These are phyloP conservation scores for Ustilago lituana DNA, from an alignment of 1,284 basidiomycete species.

Conservation along the genomic window DNA sequence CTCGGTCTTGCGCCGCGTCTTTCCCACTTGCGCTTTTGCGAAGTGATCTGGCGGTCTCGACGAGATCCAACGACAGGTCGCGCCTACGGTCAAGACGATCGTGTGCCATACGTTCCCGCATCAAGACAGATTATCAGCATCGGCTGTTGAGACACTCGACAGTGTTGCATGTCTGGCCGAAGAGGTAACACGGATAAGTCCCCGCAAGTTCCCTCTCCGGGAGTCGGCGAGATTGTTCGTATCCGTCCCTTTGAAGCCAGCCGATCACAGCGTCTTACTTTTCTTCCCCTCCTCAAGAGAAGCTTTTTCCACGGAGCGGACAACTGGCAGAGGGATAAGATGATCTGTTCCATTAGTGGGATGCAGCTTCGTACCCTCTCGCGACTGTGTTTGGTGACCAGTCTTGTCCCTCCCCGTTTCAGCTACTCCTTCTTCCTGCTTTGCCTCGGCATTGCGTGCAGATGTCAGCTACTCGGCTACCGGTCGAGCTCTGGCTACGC, in stretches of 20 bases:
- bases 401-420: conserved; percentile 22
- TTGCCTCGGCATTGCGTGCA: not conserved
- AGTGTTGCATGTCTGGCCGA: conserved; percentile 42
- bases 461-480: conserved; percentile 37
- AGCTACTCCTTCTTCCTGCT: conserved; percentile 37
- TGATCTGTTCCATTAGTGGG: not conserved
- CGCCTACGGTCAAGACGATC: conserved; percentile 7
- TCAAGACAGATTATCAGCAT: too few species aligned
- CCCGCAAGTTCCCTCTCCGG: conserved; percentile 7
- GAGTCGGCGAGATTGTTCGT: conserved; percentile 6
- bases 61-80: conserved; percentile 1
- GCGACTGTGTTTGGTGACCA: not conserved
- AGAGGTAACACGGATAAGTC: conserved; percentile 27
- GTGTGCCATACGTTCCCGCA: conserved; percentile 3
- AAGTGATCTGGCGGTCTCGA: conserved; percentile 5
- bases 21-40: conserved; percentile 1
- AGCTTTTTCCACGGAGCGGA: conserved; percentile 21
- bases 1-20: not conserved
- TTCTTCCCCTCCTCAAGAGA: conserved; percentile 35
- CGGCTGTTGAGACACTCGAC: conserved; percentile 40
- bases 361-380: not conserved
- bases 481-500: conserved; percentile 6
- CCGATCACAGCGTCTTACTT: conserved; percentile 24
- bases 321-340: not conserved
- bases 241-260: conserved; percentile 32